These are phyloP conservation scores for Picochlorum costavermella DNA, from an alignment of 139 green algal genomes.

Conservation along the genomic window DNA sequence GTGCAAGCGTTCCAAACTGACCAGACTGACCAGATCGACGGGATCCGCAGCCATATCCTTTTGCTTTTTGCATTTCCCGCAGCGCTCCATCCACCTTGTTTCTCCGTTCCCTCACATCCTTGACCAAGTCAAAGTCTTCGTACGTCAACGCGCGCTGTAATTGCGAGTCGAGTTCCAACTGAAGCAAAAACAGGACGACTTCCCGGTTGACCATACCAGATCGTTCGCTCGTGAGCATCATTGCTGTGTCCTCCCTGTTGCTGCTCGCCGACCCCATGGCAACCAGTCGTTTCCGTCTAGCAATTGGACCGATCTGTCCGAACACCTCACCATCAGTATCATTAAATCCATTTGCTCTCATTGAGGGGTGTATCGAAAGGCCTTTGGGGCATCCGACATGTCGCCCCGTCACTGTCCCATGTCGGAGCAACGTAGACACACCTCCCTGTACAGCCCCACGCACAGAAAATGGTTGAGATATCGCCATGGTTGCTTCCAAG, in stretches of 20 bases:
- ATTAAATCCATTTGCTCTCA: no score
- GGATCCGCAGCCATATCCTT: conserved; percentile 40
- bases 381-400: no score
- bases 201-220: conserved; percentile 53
- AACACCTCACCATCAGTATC: no score
- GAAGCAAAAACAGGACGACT: conserved; percentile 61
- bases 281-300: no score
- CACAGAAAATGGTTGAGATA: no score
- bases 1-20: conserved; percentile 32
- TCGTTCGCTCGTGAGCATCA: conserved; percentile 25
- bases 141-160: conserved; percentile 72
- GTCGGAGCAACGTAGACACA: no score
- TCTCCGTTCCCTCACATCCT: conserved; percentile 45
- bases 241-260: not conserved
- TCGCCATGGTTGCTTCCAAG: no score
- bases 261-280: not conserved
- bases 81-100: conserved; percentile 53
- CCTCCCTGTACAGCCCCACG: no score
- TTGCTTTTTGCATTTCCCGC: conserved; percentile 41
- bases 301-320: no score
- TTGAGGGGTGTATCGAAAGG: no score
- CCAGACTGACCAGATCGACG: conserved; percentile 22
- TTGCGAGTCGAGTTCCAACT: conserved; percentile 65
- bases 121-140: conserved; percentile 59
- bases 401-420: no score